Evolutionary conservation across 208 protist species (phyloP), one percentile per base, ranked within the genome.

Genomic region (Balamuthia mandrillaris): DNA sequence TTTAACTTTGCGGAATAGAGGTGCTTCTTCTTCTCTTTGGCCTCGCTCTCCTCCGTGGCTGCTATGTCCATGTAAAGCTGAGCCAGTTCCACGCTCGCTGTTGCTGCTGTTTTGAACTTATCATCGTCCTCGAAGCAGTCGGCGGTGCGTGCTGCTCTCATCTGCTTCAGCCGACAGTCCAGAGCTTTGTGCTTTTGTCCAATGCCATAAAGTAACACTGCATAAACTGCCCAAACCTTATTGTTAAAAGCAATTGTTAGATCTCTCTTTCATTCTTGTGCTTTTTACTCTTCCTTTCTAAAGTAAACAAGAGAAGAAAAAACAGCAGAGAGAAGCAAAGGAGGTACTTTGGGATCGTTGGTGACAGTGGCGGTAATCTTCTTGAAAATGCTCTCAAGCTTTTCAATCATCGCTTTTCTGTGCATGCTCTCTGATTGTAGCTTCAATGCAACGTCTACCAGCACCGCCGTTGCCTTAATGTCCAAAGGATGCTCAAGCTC

Each of bases 101-200:
- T n/a, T n/a, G n/a, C n/a, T n/a, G n/a, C n/a, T n/a, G n/a, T n/a
- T 44, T 75, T 47, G 41, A 75, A 75, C 42, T 75, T 75, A 37
- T 75, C 52, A 24, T 75, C 66, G n/a, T 75, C 66, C 29, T 51
- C 39, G 5, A 31, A 44, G 42, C 66, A 75, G 21, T 75, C 66
- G 7, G 52, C 66, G 7, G 66, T n/a, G 0, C 42, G 52, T 16
- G 42, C 66, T 3, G n/a, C 3, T 10, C 66, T 37, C 66, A 75
- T 75, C 42, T 75, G 66, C 41, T 75, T 75, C 42, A 75, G 66
- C 24, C 66, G 66, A 16, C 12, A 51, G 42, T 75, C 66, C 66
- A 75, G 21, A 18, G 66, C 66, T 41, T 82, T 82, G 18, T 82
- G 49, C 35, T 63, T 37, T 29, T 82, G 56, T 21, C 74, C 74